phyloP scores from a whole-genome alignment of 176 grass and related monocot genomes.

The Oryza meyeriana region DNA sequence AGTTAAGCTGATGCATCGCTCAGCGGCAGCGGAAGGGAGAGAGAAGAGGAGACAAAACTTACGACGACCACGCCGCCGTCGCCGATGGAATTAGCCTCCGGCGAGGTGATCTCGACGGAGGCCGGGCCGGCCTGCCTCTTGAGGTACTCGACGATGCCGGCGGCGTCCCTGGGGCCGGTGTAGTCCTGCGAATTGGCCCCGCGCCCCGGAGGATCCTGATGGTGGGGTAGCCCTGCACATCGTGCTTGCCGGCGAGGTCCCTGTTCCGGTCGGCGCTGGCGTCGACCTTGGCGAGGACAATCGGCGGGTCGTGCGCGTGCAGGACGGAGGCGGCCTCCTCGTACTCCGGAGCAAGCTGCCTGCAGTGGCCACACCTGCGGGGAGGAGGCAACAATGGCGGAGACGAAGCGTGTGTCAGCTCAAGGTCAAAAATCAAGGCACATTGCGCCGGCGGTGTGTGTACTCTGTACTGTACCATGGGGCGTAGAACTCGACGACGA shows the following conservation, averaged over 20 bases:
- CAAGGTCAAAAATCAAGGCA: background rate
- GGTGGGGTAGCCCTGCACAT: slow-evolving; percentile 42
- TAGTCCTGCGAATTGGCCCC: slow-evolving; percentile 31
- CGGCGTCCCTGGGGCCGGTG: slow-evolving; percentile 39
- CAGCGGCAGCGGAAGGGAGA: too few species aligned
- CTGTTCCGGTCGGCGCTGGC: slow-evolving; percentile 44
- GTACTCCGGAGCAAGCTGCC: slow-evolving; percentile 45
- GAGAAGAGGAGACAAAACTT: background rate
- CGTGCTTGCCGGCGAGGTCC: slow-evolving; percentile 34
- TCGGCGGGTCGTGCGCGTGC: slow-evolving; percentile 34
- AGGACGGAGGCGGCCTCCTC: slow-evolving; percentile 50
- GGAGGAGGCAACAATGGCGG: too few species aligned
- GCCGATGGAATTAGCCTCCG: slow-evolving; percentile 17
- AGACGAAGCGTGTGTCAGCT: background rate
- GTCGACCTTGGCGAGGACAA: slow-evolving; percentile 55
- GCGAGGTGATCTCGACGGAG: slow-evolving; percentile 43
- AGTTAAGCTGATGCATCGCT: background rate
- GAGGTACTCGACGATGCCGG: slow-evolving; percentile 50
- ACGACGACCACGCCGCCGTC: slow-evolving; percentile 49
- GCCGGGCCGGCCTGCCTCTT: slow-evolving; percentile 56
- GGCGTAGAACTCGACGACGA: slow-evolving; percentile 71
- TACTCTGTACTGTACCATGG: slow-evolving; percentile 50
- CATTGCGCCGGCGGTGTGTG: background rate
- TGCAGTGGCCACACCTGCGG: slow-evolving; percentile 66
- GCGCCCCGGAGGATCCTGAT: slow-evolving; percentile 44